Evolutionary conservation across 2,329 filamentous ascomycete genomes (phyloP), one percentile per base, ranked within the genome.

Genomic region (Blastomyces gilchristii): DNA sequence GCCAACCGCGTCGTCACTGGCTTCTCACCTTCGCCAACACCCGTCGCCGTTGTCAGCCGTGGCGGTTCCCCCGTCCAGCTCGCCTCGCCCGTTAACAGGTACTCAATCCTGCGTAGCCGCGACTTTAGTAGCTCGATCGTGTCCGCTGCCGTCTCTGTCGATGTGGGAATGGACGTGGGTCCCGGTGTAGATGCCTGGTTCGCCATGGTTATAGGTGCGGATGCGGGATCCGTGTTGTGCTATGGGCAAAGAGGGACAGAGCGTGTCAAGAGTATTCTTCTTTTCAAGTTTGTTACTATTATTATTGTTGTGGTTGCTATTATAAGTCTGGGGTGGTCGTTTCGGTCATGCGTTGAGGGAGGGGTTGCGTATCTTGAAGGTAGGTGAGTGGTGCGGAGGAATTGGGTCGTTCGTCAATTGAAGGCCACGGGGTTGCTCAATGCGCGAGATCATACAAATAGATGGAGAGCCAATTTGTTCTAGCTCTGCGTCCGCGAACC

Each of bases 91-190:
- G 73, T 77, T 14, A 80, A 71, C 54, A 80, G 73, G 67, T 76
- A 80, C 65, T 78, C 75, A 61, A 80, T 71, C 57, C 76, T 73
- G 60, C 72, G 74, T 12, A 80, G 72, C 59, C 78, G 77, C 11
- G 73, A 71, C 65, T 79, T 75, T 12, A 80, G 75, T 54, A 79
- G 72, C 61, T 77, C 75, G 22, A 78, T 74, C 3, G 76, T 77
- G 25, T 75, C 74, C 6, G 73, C 71, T 6, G 75, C 74, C 53
- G 76, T 70, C 11, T 59, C 57, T 34, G 43, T 34, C 41, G 57
- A 49, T 9, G 54, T 37, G n/a, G 70, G 66, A 1, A 62, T 52
- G 8, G 39, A 49, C 37, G 50, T 50, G 47, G 61, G 43, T 12
- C 16, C n/a, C 3, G 41, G 25, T 28, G 52, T 43, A 18, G 41